Base-by-base conservation (phyloP, 805 yeast species). In the Kodamaea jinghongensis region DNA sequence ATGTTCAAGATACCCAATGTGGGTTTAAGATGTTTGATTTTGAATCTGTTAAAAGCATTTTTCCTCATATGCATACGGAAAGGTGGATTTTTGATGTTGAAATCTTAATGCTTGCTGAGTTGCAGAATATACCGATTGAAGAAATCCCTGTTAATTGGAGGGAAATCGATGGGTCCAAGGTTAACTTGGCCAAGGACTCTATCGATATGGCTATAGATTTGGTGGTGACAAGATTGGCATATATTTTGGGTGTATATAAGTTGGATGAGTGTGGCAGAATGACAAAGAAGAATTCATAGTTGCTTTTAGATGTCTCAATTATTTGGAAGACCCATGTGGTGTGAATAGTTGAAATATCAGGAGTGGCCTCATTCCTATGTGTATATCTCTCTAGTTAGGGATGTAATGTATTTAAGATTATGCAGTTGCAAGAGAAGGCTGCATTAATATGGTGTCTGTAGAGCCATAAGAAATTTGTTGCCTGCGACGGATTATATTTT, bases 61-160 rank as follows among this genome's bases (percentile, higher is more conserved):
- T 89, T 61, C 96, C 97, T 2, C 81, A 76, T 49, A 77, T 93
- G 85, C 97, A 91, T 60, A 91, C 96, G 8, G 99, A 93, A 62
- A 82, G 98, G 38, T 93, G 99, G 99, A 93, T 93, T 27, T 93
- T 93, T 63, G 99, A 93, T 57, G 97, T 93, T 23, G 99, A 93
- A 65, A 78, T 91, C 11, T 70, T 93, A 49, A 76, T 93, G 39
- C 67, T 93, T 43, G 96, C 90, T 1, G 76, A 79, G 49, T 70
- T 86, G 46, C 87, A 87, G 58, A 51, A 63, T 0, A 80, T 91
- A 28, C 72, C 75, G 3, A 72, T 90, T 34, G 67, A 63, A 37
- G 99, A 93, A 65, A 77, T 90, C 13, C 80, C 96, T 7, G 87
- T 93, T 28, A 84, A 84, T 44, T 93, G 99, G 99, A 96, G 89